Percentiles rank a stretch among this genome's conserved stretches.
phyloP scores from a whole-genome alignment of 2,329 filamentous ascomycete genomes.

The Stagonosporopsis vannaccii region DNA sequence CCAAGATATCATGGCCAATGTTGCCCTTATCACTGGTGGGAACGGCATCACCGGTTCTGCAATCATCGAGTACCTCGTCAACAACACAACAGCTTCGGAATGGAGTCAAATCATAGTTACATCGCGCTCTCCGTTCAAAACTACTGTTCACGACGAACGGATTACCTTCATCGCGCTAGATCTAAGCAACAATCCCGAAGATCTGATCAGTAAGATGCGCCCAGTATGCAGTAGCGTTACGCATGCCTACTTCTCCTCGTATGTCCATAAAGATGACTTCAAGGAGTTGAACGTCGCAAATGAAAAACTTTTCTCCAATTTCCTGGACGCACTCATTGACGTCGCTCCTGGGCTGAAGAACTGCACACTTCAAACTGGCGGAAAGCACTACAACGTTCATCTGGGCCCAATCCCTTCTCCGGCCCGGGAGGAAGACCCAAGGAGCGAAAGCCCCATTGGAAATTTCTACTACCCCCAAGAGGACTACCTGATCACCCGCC shows the following conservation, averaged over 20 bases:
- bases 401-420: slow-evolving; percentile 10
- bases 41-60: slow-evolving; percentile 18
- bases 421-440: slow-evolving; percentile 4
- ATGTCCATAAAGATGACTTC: slow-evolving; percentile 18
- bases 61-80: slow-evolving; percentile 14
- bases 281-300: slow-evolving; percentile 5
- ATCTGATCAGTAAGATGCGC: slow-evolving; percentile 5
- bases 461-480: slow-evolving; percentile 21
- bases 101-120: slow-evolving; percentile 15
- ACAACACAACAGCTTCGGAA: background rate
- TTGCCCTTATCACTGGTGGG: slow-evolving; percentile 16
- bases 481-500: slow-evolving; percentile 8
- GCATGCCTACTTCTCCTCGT: slow-evolving; percentile 20
- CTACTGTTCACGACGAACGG: slow-evolving; percentile 8
- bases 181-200: background rate
- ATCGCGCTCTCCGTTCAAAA: slow-evolving; percentile 14
- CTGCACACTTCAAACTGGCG: slow-evolving; percentile 15
- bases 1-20: background rate
- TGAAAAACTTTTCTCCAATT: slow-evolving; percentile 7
- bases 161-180: slow-evolving; percentile 15
- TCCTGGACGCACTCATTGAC: slow-evolving; percentile 4
- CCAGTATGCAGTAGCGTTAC: slow-evolving; percentile 6
- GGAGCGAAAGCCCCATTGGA: background rate
- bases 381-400: slow-evolving; percentile 17
- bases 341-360: slow-evolving; percentile 2